phyloP scores from a whole-genome alignment of 176 grass and related monocot genomes.

The Puya raimondii region DNA sequence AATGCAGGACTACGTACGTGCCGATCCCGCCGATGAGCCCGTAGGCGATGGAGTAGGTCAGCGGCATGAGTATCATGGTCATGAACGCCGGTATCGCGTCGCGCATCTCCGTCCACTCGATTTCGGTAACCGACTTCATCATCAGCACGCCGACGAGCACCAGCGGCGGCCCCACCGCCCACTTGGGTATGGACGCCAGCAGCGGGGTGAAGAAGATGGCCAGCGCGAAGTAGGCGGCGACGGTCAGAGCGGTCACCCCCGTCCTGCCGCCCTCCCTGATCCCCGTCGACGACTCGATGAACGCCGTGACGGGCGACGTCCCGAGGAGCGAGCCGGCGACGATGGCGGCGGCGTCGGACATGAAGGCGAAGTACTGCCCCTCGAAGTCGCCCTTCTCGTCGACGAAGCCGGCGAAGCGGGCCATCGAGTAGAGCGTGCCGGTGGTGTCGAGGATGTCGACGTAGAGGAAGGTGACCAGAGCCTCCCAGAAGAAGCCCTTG shows the following conservation, averaged over 20 bases:
- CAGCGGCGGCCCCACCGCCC: slow-evolving; percentile 73
- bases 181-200: slow-evolving; percentile 63
- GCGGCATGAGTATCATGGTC: slow-evolving; percentile 62
- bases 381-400: slow-evolving; percentile 71
- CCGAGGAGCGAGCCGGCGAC: slow-evolving; percentile 60
- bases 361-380: slow-evolving; percentile 84
- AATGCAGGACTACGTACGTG: slow-evolving; percentile 58
- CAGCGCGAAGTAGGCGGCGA: slow-evolving; percentile 42
- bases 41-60: slow-evolving; percentile 87
- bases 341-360: slow-evolving; percentile 79
- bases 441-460: slow-evolving; percentile 86
- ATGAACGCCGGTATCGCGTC: slow-evolving; percentile 82
- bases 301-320: slow-evolving; percentile 59
- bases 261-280: slow-evolving; percentile 69
- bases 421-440: slow-evolving; percentile 67
- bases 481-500: slow-evolving; percentile 59
- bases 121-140: slow-evolving; percentile 80
- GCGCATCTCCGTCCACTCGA: slow-evolving; percentile 69
- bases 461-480: slow-evolving; percentile 76
- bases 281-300: slow-evolving; percentile 78
- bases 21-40: slow-evolving; percentile 68
- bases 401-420: slow-evolving; percentile 68
- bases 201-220: slow-evolving; percentile 70
- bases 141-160: slow-evolving; percentile 76
- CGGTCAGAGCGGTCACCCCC: slow-evolving; percentile 53